These are phyloP conservation scores for Saitozyma podzolica DNA, from an alignment of 768 basidiomycete genomes.

Conservation along the genomic window DNA sequence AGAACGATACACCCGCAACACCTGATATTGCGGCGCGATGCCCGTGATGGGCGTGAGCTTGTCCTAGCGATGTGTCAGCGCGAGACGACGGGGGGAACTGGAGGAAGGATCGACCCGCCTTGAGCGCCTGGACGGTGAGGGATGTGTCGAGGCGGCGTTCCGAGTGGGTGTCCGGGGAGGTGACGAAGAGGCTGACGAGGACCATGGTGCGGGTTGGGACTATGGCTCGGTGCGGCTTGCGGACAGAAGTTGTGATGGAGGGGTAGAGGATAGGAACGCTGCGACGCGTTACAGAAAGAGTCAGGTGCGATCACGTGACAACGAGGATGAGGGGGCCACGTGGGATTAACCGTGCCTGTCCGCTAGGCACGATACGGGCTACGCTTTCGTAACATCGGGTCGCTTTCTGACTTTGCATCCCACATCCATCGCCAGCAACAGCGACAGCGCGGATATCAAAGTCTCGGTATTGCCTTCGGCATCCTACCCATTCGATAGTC, in stretches of 20 bases:
- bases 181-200: slow-evolving; percentile 68
- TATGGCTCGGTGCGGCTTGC: no score
- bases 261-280: no score
- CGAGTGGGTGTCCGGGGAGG: slow-evolving; percentile 84
- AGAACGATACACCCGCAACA: slow-evolving; percentile 64
- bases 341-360: no score
- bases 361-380: no score
- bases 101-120: slow-evolving; percentile 59
- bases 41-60: slow-evolving; percentile 93
- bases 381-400: neutral
- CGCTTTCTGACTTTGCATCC: neutral
- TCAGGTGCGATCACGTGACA: no score
- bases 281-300: no score
- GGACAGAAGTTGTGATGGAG: no score
- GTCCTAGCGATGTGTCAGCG: slow-evolving; percentile 54
- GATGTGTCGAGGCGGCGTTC: slow-evolving; percentile 81
- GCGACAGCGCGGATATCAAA: neutral
- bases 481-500: no score
- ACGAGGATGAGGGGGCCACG: no score
- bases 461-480: neutral
- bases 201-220: slow-evolving; percentile 13
- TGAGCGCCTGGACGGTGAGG: slow-evolving; percentile 73
- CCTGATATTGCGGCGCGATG: slow-evolving; percentile 72
- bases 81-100: no score
- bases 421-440: neutral